Base-by-base conservation (phyloP, 2,329 filamentous ascomycete species). In the Lasiodiplodia citricola region DNA sequence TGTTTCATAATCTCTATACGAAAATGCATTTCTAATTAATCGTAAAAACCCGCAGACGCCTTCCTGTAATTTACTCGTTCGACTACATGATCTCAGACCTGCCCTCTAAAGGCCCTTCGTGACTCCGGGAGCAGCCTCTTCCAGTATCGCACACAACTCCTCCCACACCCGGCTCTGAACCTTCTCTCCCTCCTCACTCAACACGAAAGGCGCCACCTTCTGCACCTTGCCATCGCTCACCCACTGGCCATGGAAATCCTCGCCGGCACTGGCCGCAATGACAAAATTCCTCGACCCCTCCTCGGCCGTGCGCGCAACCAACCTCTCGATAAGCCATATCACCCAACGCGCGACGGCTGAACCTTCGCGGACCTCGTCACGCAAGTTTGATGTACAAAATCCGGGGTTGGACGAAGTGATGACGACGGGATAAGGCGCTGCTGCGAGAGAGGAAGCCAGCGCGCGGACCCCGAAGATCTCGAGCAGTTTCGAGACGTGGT, bases 171-270 rank as follows among this genome's bases (percentile, higher is more conserved):
- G 70, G 57, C 71, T 70, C 73, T 81, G 80, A 58, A 77, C 58
- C 68, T 74, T 73, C 67, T 74, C 71, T 0, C 82, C 82, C 68
- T 81, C 78, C 7, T 73, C 71, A 18, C 78, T 80, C 63, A 74
- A 68, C 11, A 83, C 81, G 37, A 80, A 74, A 11, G 69, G 64
- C 6, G 77, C 75, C 21, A 76, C 76, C 28, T 70, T 56, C 31
- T 66, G 66, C 18, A 81, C 70, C 65, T 72, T 37, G 25, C 75
- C 77, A 64, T 83, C 74, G 51, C 73, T 77, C 58, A 83, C 63
- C 68, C 82, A 84, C 70, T 80, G 73, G 0, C 82, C 82, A 71
- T 83, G 81, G 1, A 73, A 77, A 69, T 80, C 78, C 4, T 71
- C 68, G 0, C 81, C 21, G 71, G 72, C 7, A 73, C 65, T 47